Conservation (phyloP, 495 filamentous ascomycete species). For the Penicillium fimorum region DNA sequence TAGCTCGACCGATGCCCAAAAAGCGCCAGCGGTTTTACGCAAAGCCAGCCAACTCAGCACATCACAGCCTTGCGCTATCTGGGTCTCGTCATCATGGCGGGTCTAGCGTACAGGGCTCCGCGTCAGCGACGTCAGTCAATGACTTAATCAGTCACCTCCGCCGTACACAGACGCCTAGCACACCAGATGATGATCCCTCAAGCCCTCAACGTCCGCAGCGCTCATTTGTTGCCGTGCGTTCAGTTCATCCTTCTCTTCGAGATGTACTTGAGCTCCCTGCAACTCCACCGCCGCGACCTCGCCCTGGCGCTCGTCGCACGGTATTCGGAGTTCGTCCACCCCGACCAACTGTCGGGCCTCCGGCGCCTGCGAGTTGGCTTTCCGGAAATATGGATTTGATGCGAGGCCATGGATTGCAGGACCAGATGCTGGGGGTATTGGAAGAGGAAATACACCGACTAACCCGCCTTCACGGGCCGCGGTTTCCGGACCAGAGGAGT, state of each 20-base stretch:
- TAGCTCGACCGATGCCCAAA: constrained; percentile 42
- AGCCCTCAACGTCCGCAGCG: constrained; percentile 16
- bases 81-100: constrained; percentile 32
- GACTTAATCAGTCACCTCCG: constrained; percentile 51
- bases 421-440: constrained; percentile 5
- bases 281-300: constrained; percentile 63
- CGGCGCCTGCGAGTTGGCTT: constrained; percentile 73
- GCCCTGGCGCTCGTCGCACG: constrained; percentile 45
- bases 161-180: constrained; percentile 37
- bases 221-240: constrained; percentile 29
- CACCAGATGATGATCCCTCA: constrained; percentile 19
- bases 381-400: constrained; percentile 21
- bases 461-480: constrained; percentile 40
- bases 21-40: constrained; percentile 39
- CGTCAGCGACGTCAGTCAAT: constrained; percentile 38
- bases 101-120: constrained; percentile 22
- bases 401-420: not conserved
- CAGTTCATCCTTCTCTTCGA: constrained; percentile 54
- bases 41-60: constrained; percentile 39
- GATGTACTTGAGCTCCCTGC: constrained; percentile 70
- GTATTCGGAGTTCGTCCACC: constrained; percentile 40
- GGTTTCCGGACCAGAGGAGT: constrained; percentile 45
- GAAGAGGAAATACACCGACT: constrained; percentile 33
- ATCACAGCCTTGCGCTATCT: constrained; percentile 38
- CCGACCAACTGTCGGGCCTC: constrained; percentile 62